phyloP scores from a whole-genome alignment of 176 grass and related monocot genomes.

The Avena insularis region DNA sequence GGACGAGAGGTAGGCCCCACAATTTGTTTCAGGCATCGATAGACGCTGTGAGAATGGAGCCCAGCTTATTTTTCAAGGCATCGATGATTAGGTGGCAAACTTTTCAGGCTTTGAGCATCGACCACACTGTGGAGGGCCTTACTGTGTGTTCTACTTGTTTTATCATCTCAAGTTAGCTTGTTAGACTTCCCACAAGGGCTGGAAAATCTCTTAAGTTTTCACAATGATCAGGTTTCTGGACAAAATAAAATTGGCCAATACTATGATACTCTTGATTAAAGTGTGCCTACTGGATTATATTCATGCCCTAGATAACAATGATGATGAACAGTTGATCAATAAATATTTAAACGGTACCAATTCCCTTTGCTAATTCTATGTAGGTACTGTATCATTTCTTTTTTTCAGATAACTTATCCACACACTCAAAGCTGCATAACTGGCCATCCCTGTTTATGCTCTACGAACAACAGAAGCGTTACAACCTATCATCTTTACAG shows the following conservation, averaged over 20 bases:
- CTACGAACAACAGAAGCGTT: no score
- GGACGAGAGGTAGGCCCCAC: no score
- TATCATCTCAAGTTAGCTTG: background rate
- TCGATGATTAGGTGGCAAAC: no score
- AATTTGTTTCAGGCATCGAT: no score
- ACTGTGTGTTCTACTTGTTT: background rate
- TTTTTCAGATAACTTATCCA: background rate
- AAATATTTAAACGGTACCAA: background rate
- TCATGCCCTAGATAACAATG: background rate
- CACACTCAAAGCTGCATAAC: no score
- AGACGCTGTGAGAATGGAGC: no score
- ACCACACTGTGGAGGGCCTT: no score
- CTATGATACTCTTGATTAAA: background rate
- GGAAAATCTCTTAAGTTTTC: no score
- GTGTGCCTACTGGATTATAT: background rate
- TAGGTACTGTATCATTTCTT: background rate
- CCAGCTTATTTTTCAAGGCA: no score
- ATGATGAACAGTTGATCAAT: background rate
- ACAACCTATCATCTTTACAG: no score
- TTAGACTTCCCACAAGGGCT: background rate
- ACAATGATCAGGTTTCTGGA: background rate
- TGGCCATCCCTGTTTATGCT: no score
- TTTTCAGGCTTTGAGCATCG: no score
- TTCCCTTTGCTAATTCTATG: background rate
- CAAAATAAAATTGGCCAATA: background rate